Evolutionary conservation across 2,329 filamentous ascomycete genomes (phyloP), one percentile per base, ranked within the genome.

Genomic region (Elsinoe ampelina): DNA sequence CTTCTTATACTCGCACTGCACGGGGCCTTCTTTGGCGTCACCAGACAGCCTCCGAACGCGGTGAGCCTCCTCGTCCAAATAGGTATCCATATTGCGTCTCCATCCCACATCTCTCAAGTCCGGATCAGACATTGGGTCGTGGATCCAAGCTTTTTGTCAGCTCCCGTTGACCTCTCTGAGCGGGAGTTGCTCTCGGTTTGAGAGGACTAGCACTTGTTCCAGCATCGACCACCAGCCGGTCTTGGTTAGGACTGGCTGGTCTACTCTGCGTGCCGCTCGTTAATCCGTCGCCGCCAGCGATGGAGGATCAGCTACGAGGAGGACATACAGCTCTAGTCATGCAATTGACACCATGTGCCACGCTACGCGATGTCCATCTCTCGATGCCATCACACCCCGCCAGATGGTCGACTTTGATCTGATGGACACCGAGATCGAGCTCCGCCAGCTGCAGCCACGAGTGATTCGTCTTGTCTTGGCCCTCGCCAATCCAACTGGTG

Each of bases 401-500:
- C 11, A 20, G 48, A 52, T 38, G 48, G 19, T 22, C n/a, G 12
- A 6, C n/a, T 22, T 52, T 26, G 32, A 15, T 36, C 26, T 20
- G 35, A 38, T 52, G 17, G 15, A 26, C 48, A 39, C 34, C 48
- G 8, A 15, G n/a, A 38, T 52, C 48, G 48, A 52, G 48, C 35
- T 52, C 4, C n/a, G 15, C 26, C 26, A 30, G 26, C 26, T 30
- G 26, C 26, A 22, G 32, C 48, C 34, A 52, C 48, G 48, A 26
- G 48, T 19, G 32, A 26, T 20, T 39, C 15, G 48, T 52, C 32
- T 19, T 30, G 3, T 52, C 48, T 52, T 52, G 48, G 48, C 48
- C n/a, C 10, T 39, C 26, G 32, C 48, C 48, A 52, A 52, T 52
- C 48, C 48, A 52, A 52, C 32, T 52, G 48, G 48, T 52, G 48